Evolutionary conservation across 192 early-diverging fungal species (phyloP).

Genomic region (Mortierella antarctica): DNA sequence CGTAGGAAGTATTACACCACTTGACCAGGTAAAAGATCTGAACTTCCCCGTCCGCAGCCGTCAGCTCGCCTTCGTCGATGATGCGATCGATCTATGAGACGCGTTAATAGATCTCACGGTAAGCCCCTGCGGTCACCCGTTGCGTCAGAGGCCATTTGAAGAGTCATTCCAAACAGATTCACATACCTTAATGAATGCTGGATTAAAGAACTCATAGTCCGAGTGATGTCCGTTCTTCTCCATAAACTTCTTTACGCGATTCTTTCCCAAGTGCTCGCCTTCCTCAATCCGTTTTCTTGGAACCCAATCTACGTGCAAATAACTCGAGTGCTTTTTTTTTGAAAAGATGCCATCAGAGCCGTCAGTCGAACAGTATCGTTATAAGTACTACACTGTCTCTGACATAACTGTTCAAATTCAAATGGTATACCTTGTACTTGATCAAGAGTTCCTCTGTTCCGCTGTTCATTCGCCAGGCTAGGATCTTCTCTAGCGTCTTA

Average conservation of each 20-base stretch:
- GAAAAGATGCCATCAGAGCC: background rate
- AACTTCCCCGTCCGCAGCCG: constrained; percentile 59
- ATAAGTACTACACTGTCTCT: too few relatives aligned
- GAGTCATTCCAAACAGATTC: background rate
- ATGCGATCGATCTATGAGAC: constrained; percentile 75
- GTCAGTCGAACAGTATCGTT: too few relatives aligned
- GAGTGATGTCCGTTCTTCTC: constrained; percentile 68
- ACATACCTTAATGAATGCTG: constrained; percentile 68
- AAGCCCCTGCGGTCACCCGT: background rate
- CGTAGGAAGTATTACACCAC: constrained; percentile 79
- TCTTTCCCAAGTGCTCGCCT: constrained; percentile 69
- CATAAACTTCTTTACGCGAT: constrained; percentile 80
- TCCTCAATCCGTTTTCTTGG: constrained; percentile 53
- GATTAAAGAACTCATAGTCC: constrained; percentile 71
- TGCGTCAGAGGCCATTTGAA: background rate
- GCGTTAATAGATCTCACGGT: background rate
- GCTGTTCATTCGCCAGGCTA: constrained; percentile 57
- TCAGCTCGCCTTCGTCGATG: constrained; percentile 84
- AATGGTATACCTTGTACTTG: constrained; percentile 77
- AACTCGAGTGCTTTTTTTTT: constrained; percentile 74
- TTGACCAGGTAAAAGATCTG: constrained; percentile 80
- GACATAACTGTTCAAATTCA: too few relatives aligned
- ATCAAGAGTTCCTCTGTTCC: constrained; percentile 73
- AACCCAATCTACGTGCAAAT: constrained; percentile 80
- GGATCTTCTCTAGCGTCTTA: constrained; percentile 63